These are phyloP conservation scores for Neostapfia colusana DNA, from an alignment of 176 grass and related monocot genomes.

Conservation along the genomic window DNA sequence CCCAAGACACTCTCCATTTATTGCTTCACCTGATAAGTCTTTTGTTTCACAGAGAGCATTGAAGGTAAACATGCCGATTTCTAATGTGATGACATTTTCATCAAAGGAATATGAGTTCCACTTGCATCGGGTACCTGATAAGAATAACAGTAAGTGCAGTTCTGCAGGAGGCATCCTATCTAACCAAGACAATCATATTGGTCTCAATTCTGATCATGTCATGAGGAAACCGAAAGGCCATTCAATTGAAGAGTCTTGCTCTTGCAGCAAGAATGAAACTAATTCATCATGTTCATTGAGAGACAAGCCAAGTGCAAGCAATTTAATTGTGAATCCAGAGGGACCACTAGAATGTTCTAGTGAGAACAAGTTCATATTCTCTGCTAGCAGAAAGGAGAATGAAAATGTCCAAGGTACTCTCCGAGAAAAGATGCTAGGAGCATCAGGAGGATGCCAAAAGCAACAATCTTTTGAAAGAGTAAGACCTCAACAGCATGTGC, in stretches of 20 bases:
- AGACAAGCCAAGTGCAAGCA: constrained; percentile 3
- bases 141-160: constrained; percentile 31
- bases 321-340: constrained; percentile 31
- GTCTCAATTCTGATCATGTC: constrained; percentile 44
- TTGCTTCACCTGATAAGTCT: constrained; percentile 32
- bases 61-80: constrained; percentile 46
- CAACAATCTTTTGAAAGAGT: constrained; percentile 19
- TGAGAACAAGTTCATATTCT: constrained; percentile 26
- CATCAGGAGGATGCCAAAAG: constrained; percentile 17
- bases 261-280: constrained; percentile 51
- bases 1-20: constrained; percentile 38
- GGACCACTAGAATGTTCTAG: constrained; percentile 19
- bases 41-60: constrained; percentile 40
- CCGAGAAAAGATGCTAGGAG: constrained; percentile 22
- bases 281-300: constrained; percentile 42
- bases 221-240: constrained; percentile 37
- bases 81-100: constrained; percentile 50
- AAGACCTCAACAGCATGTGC: background rate
- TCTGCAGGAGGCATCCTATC: constrained; percentile 32
- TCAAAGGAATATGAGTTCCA: constrained; percentile 45
- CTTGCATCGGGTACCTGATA: constrained; percentile 36
- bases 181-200: constrained; percentile 32
- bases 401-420: constrained; percentile 27
- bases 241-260: constrained; percentile 45
- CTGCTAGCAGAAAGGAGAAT: constrained; percentile 30